These are phyloP conservation scores for Aspergillus calidoustus DNA, from an alignment of 2,329 filamentous ascomycete species.

Conservation along the genomic window DNA sequence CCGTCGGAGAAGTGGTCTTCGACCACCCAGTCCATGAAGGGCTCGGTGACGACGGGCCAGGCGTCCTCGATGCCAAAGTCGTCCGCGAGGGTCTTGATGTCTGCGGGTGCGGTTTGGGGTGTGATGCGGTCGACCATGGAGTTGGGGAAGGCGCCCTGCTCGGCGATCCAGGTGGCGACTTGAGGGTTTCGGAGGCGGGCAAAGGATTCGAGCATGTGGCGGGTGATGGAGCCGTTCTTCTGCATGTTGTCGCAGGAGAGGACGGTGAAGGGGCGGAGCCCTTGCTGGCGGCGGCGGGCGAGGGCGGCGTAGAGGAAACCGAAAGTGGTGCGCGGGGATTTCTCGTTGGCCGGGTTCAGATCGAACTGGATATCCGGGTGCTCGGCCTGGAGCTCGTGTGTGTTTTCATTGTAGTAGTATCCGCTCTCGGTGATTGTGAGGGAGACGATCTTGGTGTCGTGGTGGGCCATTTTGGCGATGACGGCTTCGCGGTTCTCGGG, in stretches of 20 bases:
- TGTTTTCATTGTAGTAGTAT: constrained; percentile 64
- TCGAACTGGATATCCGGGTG: constrained; percentile 57
- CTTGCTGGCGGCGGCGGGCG: constrained; percentile 50
- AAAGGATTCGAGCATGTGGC: constrained; percentile 57
- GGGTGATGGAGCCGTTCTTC: constrained; percentile 60
- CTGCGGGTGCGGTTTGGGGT: constrained; percentile 52
- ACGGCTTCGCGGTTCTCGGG: constrained; percentile 58
- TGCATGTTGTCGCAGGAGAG: constrained; percentile 63
- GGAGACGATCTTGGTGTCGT: constrained; percentile 60
- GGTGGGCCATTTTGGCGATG: constrained; percentile 60
- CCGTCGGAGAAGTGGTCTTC: constrained; percentile 59
- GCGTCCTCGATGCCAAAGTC: constrained; percentile 55
- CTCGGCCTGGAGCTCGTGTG: constrained; percentile 56
- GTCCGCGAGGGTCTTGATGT: constrained; percentile 52
- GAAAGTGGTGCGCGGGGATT: constrained; percentile 54
- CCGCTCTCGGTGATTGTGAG: constrained; percentile 62
- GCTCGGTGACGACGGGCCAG: constrained; percentile 61
- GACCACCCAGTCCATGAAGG: constrained; percentile 62
- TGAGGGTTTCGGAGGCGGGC: constrained; percentile 53
- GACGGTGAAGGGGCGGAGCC: constrained; percentile 59
- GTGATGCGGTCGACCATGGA: constrained; percentile 62
- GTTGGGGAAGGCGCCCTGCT: constrained; percentile 58
- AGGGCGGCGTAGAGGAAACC: constrained; percentile 59
- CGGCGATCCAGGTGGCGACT: constrained; percentile 55
- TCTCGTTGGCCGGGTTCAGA: constrained; percentile 48